Evolutionary conservation across 192 early-diverging fungal species (phyloP).

Genomic region (Rhizoclosmatium sp.): DNA sequence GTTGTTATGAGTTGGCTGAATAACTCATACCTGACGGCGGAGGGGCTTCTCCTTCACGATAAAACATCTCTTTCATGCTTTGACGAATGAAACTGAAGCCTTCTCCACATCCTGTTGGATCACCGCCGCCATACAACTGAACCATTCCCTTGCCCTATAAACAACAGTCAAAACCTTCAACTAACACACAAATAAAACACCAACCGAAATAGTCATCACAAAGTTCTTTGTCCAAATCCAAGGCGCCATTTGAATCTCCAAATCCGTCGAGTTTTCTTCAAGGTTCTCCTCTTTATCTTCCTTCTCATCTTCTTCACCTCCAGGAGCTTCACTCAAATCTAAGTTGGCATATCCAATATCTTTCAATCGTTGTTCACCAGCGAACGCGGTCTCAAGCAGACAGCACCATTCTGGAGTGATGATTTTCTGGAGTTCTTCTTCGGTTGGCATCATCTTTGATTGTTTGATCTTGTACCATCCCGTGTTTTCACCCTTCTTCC

Average conservation of each 20-base stretch:
- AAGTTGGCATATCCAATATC: constrained; percentile 83
- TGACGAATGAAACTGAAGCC: constrained; percentile 98
- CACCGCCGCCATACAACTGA: constrained; percentile 94
- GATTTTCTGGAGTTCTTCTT: constrained; percentile 91
- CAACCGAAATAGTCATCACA: constrained; percentile 81
- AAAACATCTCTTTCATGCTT: constrained; percentile 97
- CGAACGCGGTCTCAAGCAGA: constrained; percentile 90
- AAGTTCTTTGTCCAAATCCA: constrained; percentile 98
- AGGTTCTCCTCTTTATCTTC: constrained; percentile 66
- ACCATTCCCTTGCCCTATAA: constrained; percentile 89
- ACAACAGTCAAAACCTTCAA: constrained; percentile 11
- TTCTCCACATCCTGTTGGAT: constrained; percentile 93
- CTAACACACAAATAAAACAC: background rate
- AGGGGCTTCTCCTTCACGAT: constrained; percentile 83
- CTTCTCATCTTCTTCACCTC: constrained; percentile 70
- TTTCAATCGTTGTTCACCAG: constrained; percentile 88
- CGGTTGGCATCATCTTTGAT: constrained; percentile 71
- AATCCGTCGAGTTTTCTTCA: constrained; percentile 71
- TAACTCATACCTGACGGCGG: constrained; percentile 68
- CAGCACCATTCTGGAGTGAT: constrained; percentile 92
- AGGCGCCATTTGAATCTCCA: constrained; percentile 93
- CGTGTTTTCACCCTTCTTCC: constrained; percentile 82
- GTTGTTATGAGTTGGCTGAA: background rate
- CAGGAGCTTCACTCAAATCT: constrained; percentile 69
- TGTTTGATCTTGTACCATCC: constrained; percentile 93